Conservation (phyloP, 2,329 filamentous ascomycete genomes). For the Aspergillus flavus region DNA sequence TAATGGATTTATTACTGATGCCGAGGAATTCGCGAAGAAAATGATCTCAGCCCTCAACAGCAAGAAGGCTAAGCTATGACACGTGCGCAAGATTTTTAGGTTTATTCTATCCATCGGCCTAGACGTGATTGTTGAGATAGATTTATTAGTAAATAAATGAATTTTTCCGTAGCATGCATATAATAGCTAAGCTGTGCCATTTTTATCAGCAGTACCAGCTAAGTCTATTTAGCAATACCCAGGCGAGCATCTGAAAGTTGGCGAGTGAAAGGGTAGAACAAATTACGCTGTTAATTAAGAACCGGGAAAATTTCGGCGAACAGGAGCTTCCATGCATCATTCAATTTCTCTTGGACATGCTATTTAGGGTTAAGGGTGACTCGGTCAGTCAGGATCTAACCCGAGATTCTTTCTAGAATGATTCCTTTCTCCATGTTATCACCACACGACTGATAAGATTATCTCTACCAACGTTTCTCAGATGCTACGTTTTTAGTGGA, state of each 20-base stretch:
- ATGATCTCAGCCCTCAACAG: neutral
- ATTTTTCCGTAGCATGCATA: neutral
- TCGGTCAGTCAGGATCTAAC: neutral
- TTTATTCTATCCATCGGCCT: neutral
- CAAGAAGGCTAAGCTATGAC: neutral
- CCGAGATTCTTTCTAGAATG: neutral
- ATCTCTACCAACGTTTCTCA: neutral
- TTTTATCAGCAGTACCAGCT: neutral
- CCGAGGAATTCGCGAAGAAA: neutral
- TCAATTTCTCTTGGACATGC: neutral
- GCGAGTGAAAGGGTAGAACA: neutral
- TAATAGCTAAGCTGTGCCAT: neutral
- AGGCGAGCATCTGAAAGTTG: neutral
- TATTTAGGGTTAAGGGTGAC: neutral
- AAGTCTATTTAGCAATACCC: neutral
- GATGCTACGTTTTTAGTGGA: no score
- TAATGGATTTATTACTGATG: conserved; percentile 5
- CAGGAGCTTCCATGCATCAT: no score
- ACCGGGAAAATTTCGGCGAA: neutral
- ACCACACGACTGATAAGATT: neutral
- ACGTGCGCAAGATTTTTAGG: neutral
- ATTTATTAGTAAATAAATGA: neutral
- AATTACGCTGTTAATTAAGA: neutral
- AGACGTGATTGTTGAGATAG: neutral
- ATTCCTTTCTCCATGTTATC: neutral